Conservation (phyloP, 768 basidiomycete genomes). For the Suillus luteus region DNA sequence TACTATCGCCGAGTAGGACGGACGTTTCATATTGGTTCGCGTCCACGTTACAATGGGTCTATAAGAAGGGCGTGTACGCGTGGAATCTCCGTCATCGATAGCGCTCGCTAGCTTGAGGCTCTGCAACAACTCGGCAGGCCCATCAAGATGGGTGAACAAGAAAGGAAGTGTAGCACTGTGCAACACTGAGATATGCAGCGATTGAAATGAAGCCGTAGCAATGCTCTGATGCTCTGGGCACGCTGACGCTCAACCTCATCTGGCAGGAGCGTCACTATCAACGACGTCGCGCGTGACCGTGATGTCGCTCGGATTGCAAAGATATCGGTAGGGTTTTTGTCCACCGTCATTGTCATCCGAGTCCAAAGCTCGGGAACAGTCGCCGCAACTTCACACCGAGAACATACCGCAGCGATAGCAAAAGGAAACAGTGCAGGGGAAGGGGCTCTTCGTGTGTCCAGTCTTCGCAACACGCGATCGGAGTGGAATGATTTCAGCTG, state of each 20-base stretch:
- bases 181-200: slow-evolving; percentile 7
- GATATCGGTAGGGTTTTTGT: slow-evolving; percentile 5
- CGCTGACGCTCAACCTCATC: slow-evolving; percentile 1
- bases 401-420: slow-evolving; percentile 20
- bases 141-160: slow-evolving; percentile 6
- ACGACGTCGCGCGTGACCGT: not conserved
- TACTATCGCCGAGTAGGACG: not conserved
- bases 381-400: slow-evolving; percentile 18
- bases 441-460: slow-evolving; percentile 11
- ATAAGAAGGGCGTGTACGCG: not conserved
- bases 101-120: not conserved
- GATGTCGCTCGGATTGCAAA: slow-evolving; percentile 2
- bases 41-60: not conserved
- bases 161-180: not conserved
- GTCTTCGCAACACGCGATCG: not conserved
- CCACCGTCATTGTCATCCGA: slow-evolving; percentile 21
- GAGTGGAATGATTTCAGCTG: not conserved
- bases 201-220: not conserved
- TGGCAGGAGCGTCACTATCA: not conserved
- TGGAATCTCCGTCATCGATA: slow-evolving; percentile 1
- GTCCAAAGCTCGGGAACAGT: slow-evolving; percentile 22
- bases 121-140: not conserved
- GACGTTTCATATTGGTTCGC: not conserved
- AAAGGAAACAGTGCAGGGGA: slow-evolving; percentile 11
- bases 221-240: not conserved